Evolutionary conservation across 1,284 basidiomycete species (phyloP), one percentile per base, ranked within the genome.

Genomic region (Heliocybe sulcata): DNA sequence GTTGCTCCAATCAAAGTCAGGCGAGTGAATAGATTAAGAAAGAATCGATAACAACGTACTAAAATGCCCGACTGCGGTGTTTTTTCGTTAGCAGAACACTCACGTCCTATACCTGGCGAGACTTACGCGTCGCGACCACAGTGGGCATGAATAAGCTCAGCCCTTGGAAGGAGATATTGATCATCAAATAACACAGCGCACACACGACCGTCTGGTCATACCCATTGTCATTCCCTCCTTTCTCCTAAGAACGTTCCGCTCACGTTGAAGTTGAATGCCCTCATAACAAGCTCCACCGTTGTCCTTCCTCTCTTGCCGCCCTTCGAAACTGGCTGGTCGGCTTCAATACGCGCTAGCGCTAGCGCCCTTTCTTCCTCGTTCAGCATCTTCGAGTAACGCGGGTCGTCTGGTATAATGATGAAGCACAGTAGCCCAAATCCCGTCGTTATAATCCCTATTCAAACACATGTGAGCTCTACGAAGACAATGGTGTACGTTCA

Each of bases 71-170:
- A 25, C 47, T 49, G 6, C 3, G 22, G 8, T n/a, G 16, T 8
- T n/a, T 4, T 8, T 16, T 42, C 38, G 8, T 42, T 20, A 42
- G 38, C 38, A n/a, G 38, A 42, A 4, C 12, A 16, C 4, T 42
- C 38, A 9, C 6, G 4, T 6, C 8, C n/a, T 16, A 42, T 42
- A 31, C 29, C 12, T 16, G 38, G 6, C 12, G 25, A 4, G 22
- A 65, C 71, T 58, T 54, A 75, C 73, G 65, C 4, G 64, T 68
- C 23, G 69, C 65, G 38, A 75, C 63, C 20, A 75, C 72, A 14
- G 73, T 75, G 2, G 73, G 73, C 59, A 75, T 63, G 60, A 74
- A 75, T 16, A 74, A 60, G 55, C 70, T 73, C 27, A 75, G 58
- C 1, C 73, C 73, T 64, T 75, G 73, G 62, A 74, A 61, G 2